phyloP scores from a whole-genome alignment of 345 rosid genomes.

The Eucalyptus urophylla region DNA sequence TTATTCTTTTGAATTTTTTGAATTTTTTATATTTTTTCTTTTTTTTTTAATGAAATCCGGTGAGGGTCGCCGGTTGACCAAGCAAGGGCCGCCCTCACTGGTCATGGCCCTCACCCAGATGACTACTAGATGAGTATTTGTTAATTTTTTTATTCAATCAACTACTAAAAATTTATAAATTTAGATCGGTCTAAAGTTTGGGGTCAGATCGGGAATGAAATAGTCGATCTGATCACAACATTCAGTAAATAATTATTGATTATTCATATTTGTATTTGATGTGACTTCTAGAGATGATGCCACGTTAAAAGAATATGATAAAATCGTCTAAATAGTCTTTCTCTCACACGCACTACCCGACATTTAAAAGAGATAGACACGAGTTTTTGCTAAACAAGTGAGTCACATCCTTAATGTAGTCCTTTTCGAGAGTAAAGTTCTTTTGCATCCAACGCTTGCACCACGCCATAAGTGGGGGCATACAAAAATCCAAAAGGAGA shows the following conservation, averaged over 20 bases:
- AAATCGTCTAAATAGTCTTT: not conserved
- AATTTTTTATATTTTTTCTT: too few relatives aligned
- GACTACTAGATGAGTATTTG: rapidly evolving
- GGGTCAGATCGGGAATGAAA: not conserved
- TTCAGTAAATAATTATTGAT: not conserved
- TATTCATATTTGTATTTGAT: not conserved
- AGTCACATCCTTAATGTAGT: not conserved
- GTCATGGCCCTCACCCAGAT: too few relatives aligned
- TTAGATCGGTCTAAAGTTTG: not conserved
- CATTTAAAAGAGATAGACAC: not conserved
- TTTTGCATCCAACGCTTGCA: not conserved
- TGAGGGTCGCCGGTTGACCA: too few relatives aligned
- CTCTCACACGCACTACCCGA: not conserved
- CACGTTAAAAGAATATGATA: rapidly evolving
- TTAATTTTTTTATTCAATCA: not conserved
- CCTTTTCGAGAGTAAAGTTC: not conserved
- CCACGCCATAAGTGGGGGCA: not conserved
- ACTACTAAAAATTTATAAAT: not conserved
- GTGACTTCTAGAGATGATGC: not conserved
- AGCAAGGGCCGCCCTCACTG: too few relatives aligned
- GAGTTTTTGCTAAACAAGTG: not conserved
- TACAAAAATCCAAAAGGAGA: not conserved
- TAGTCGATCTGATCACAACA: not conserved
- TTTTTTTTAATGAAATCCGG: too few relatives aligned
- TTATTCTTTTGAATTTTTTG: too few relatives aligned